These are phyloP conservation scores for Aspergillus quadricinctus DNA, from an alignment of 2,329 filamentous ascomycete genomes.

Conservation along the genomic window DNA sequence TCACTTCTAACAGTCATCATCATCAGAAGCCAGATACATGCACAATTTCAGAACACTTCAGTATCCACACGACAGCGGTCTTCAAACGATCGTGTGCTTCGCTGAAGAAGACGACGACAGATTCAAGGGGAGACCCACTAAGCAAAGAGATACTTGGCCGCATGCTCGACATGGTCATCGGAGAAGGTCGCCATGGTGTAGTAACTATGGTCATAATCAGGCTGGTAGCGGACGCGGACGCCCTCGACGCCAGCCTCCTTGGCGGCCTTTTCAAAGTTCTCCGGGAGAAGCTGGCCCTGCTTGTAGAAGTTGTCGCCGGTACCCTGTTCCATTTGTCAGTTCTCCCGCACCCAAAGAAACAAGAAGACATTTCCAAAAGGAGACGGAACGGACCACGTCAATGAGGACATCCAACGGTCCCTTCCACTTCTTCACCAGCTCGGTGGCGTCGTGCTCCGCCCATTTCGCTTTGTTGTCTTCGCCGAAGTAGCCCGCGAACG, in stretches of 20 bases:
- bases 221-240: conserved; percentile 75
- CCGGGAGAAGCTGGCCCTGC: conserved; percentile 83
- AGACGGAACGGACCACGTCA: conserved; percentile 68
- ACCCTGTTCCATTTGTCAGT: conserved; percentile 50
- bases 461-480: conserved; percentile 66
- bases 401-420: conserved; percentile 72
- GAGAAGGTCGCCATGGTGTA: conserved; percentile 91
- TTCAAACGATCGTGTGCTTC: no score
- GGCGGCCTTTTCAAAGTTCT: conserved; percentile 81
- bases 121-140: conserved; percentile 42
- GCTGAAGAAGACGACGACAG: no score
- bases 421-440: conserved; percentile 75
- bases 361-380: not conserved
- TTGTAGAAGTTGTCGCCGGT: conserved; percentile 97
- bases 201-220: conserved; percentile 96
- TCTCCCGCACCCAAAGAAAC: no score
- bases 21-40: not conserved
- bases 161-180: conserved; percentile 85
- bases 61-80: not conserved
- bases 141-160: conserved; percentile 73
- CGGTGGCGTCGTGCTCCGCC: conserved; percentile 87
- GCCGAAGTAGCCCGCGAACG: conserved; percentile 86
- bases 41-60: not conserved
- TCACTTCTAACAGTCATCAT: not conserved
- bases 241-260: conserved; percentile 69